Conservation (phyloP, 306 rosid genomes). For the Styphnolobium japonicum region DNA sequence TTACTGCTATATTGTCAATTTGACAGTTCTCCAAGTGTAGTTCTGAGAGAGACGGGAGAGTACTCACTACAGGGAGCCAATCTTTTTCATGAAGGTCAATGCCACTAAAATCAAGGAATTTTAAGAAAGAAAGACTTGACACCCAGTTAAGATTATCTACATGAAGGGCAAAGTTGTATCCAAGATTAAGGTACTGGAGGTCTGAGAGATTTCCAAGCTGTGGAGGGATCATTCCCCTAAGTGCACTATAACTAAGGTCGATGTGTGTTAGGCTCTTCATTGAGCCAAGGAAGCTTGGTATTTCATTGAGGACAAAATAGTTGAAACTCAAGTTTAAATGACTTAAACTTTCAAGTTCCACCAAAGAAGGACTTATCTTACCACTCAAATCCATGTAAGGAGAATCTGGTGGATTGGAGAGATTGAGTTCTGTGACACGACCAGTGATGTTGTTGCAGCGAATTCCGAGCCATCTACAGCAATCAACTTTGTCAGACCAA, state of each 20-base stretch:
- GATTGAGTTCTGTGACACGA: background rate
- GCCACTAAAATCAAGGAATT: background rate
- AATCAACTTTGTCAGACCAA: background rate
- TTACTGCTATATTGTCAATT: background rate
- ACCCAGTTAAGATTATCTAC: background rate
- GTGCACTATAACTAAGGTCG: background rate
- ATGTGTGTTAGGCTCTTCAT: background rate
- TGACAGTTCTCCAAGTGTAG: background rate
- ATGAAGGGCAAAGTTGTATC: too few relatives aligned
- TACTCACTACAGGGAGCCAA: constrained; percentile 4
- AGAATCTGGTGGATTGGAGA: background rate
- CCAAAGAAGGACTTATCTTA: background rate
- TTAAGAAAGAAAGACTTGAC: background rate
- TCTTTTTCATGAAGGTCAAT: background rate
- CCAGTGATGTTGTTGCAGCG: background rate
- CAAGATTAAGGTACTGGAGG: background rate
- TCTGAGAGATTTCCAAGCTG: constrained; percentile 18
- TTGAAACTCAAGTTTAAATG: background rate
- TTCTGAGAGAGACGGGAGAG: constrained; percentile 5
- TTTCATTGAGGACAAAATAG: background rate
- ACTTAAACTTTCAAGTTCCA: background rate
- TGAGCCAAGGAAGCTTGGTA: constrained; percentile 17
- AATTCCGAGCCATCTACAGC: background rate
- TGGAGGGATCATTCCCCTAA: background rate
- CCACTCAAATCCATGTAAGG: background rate